A percentile compares a stretch with the other conserved stretches of the same genome.
phyloP scores from a whole-genome alignment of 352 stramenopile genomes.

The Globisporangium perplexum region DNA sequence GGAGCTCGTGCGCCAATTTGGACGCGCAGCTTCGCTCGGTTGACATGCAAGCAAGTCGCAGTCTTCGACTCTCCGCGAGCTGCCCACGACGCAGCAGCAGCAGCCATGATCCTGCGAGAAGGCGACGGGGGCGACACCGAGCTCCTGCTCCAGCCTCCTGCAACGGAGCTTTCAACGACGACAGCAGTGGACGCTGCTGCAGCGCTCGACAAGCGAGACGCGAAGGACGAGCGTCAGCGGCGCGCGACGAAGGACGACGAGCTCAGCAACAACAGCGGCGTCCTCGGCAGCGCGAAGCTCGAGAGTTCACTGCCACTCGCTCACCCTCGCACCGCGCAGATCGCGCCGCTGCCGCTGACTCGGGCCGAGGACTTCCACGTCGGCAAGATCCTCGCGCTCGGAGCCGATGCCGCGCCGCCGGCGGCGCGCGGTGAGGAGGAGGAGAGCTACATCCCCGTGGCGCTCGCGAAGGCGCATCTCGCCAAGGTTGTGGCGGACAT shows the following conservation, averaged over 20 bases:
- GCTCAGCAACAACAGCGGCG: not conserved
- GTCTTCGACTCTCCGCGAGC: no score
- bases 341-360: conserved; percentile 23
- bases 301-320: not conserved
- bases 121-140: not conserved
- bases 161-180: not conserved
- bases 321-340: conserved; percentile 9
- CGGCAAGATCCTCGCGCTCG: conserved; percentile 29
- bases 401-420: conserved; percentile 3
- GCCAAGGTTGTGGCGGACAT: conserved; percentile 71
- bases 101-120: not conserved
- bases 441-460: conserved; percentile 64
- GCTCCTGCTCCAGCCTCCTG: not conserved
- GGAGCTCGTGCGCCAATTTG: no score
- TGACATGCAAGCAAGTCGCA: no score
- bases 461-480: conserved; percentile 50
- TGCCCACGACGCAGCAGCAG: not conserved
- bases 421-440: conserved; percentile 26
- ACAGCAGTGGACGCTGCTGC: not conserved
- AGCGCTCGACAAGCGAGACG: not conserved
- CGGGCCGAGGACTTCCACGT: conserved; percentile 42
- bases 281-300: not conserved
- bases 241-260: not conserved
- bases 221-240: no score
- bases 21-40: no score